phyloP scores from a whole-genome alignment of 2,329 filamentous ascomycete genomes.

The Sporothrix schenckii region DNA sequence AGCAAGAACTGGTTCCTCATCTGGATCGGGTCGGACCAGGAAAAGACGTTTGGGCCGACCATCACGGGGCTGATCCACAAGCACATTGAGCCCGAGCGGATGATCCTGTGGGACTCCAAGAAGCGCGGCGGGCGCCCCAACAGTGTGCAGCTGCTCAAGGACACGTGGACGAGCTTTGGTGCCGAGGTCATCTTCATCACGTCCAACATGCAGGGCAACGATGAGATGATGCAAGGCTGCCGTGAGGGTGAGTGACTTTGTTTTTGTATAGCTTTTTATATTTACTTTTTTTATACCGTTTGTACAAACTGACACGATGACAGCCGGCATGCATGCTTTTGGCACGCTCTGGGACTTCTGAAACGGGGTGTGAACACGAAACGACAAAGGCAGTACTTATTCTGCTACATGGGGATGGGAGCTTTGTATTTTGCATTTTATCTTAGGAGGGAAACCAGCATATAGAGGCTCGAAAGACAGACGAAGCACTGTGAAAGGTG shows the following conservation, averaged over 20 bases:
- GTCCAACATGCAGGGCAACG: constrained; percentile 48
- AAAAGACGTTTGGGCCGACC: constrained; percentile 48
- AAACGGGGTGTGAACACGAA: constrained; percentile 25
- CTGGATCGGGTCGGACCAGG: constrained; percentile 49
- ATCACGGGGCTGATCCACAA: constrained; percentile 46
- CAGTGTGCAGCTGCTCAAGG: constrained; percentile 45
- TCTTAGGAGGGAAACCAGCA: not conserved
- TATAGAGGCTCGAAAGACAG: not conserved
- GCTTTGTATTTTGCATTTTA: not conserved
- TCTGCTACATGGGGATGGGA: not conserved
- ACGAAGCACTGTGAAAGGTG: not conserved
- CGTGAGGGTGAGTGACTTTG: constrained; percentile 45
- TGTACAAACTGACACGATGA: too few relatives aligned
- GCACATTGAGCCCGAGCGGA: constrained; percentile 47
- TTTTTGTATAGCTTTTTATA: too few relatives aligned
- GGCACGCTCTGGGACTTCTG: constrained; percentile 48
- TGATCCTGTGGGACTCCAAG: constrained; percentile 50
- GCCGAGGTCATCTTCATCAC: constrained; percentile 51
- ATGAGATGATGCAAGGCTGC: constrained; percentile 51
- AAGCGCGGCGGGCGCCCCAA: constrained; percentile 48
- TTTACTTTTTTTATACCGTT: too few relatives aligned
- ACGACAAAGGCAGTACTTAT: not conserved
- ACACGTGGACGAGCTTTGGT: constrained; percentile 46
- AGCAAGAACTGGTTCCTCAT: constrained; percentile 49
- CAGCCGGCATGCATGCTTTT: constrained; percentile 46